Base-by-base conservation (phyloP, 2,329 filamentous ascomycete species). In the Chrysosporium keratinophilum region DNA sequence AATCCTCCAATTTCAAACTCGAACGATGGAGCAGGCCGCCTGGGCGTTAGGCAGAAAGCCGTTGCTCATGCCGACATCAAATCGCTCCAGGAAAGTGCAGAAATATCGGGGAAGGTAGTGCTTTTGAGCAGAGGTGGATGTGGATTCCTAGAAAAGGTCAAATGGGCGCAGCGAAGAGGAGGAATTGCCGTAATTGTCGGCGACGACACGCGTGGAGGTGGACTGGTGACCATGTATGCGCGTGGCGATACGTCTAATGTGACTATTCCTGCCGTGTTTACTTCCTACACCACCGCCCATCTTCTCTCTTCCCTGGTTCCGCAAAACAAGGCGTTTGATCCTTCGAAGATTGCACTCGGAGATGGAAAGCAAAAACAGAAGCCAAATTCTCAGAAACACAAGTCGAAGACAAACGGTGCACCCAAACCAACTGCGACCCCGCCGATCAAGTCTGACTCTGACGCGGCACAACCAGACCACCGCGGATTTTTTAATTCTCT, bases 191-290 rank as follows among this genome's bases (percentile, higher is more conserved):
- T 98, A 56, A 94, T 98, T 59, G 90, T 98, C 2, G 93, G 93
- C 23, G 93, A 98, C 68, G 87, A 96, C 67, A 85, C 87, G 55
- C 86, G 87, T 57, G 91, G 91, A 43, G 90, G 89, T 3, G 86
- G 86, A 35, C 74, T 98, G 57, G 87, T 97, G 49, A 93, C 94
- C 62, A 98, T 98, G 93, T 97, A 95, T 68, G 93, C 93, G n/a
- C 83, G 87, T 63, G 93, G 91, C 37, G 90, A 97, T 65, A 95
- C 91, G 2, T 94, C 90, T 34, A 95, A 96, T 64, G 81, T 97
- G 60, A 88, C 88, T 0, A 96, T 98, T 52, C 90, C 93, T 1
- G 88, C 93, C 0, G 78, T 97, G 9, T 98, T 98, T 69, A 97
- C 93, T 0, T 94, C 91, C 0, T 83, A 93, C 62, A 97, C 89